These are phyloP conservation scores for Mycena sanguinolenta DNA, from an alignment of 768 basidiomycete genomes.

Conservation along the genomic window DNA sequence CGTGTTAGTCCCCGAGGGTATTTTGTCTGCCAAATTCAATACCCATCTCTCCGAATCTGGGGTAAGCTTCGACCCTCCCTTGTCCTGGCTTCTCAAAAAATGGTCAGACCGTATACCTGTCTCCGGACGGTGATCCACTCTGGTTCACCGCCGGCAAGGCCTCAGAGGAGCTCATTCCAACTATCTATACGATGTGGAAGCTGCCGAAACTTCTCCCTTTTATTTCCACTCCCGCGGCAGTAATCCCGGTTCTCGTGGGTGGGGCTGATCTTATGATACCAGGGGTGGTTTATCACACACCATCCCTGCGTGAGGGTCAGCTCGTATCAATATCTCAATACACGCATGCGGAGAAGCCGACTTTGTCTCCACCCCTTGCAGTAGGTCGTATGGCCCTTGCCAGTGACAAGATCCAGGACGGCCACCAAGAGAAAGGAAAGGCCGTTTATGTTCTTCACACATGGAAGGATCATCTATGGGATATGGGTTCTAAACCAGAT, in stretches of 20 bases:
- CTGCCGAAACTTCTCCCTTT: constrained; percentile 75
- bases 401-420: constrained; percentile 58
- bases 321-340: constrained; percentile 76
- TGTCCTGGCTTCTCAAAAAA: constrained; percentile 8
- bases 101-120: constrained; percentile 72
- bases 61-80: constrained; percentile 50
- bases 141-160: constrained; percentile 85
- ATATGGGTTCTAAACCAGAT: constrained; percentile 74
- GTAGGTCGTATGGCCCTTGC: constrained; percentile 80
- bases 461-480: constrained; percentile 84
- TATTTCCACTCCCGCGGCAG: constrained; percentile 26
- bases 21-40: constrained; percentile 75
- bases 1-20: constrained; percentile 79
- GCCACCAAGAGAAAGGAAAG: constrained; percentile 74
- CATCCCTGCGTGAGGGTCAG: constrained; percentile 57
- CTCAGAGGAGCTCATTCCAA: constrained; percentile 79
- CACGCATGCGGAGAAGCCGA: constrained; percentile 48
- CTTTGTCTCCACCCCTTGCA: constrained; percentile 73
- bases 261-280: constrained; percentile 94
- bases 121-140: constrained; percentile 77
- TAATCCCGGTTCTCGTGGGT: constrained; percentile 75
- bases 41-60: constrained; percentile 77
- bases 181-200: constrained; percentile 87
- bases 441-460: constrained; percentile 80
- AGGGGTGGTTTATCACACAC: constrained; percentile 74